Conservation (phyloP, 192 early-diverging fungal genomes). For the Backusella psychrophila region DNA sequence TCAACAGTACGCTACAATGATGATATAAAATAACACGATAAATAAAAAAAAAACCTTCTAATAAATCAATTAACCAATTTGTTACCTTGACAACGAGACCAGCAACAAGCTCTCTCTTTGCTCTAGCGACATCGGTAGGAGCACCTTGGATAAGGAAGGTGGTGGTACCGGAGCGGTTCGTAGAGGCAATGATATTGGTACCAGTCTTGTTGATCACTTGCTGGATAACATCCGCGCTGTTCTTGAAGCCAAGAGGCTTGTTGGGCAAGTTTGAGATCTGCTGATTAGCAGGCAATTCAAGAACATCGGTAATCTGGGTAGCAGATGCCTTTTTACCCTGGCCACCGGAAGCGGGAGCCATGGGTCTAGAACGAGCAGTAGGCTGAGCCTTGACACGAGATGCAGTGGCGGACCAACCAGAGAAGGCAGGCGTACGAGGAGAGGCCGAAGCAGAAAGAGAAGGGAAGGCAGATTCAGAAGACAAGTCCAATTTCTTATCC, state of each 20-base stretch:
- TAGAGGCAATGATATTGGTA: conserved; percentile 84
- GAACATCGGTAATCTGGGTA: conserved; percentile 55
- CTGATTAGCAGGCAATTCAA: conserved; percentile 52
- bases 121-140: conserved; percentile 71
- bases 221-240: conserved; percentile 56
- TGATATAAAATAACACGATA: conserved; percentile 8
- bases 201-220: conserved; percentile 62
- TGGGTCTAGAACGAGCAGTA: conserved; percentile 32
- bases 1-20: conserved; percentile 34
- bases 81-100: conserved; percentile 66
- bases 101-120: conserved; percentile 76
- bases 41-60: not conserved
- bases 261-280: conserved; percentile 39
- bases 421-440: conserved; percentile 29
- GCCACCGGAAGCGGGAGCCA: conserved; percentile 32
- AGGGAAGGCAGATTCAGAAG: conserved; percentile 73
- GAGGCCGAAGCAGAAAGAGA: conserved; percentile 59
- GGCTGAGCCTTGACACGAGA: conserved; percentile 33
- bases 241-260: conserved; percentile 40
- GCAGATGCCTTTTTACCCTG: conserved; percentile 32
- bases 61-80: not conserved
- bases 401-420: conserved; percentile 46
- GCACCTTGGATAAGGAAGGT: conserved; percentile 87
- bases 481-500: conserved; percentile 47
- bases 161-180: conserved; percentile 65